Evolutionary conservation across 345 rosid genomes (phyloP).

Genomic region (Corchorus olitorius): DNA sequence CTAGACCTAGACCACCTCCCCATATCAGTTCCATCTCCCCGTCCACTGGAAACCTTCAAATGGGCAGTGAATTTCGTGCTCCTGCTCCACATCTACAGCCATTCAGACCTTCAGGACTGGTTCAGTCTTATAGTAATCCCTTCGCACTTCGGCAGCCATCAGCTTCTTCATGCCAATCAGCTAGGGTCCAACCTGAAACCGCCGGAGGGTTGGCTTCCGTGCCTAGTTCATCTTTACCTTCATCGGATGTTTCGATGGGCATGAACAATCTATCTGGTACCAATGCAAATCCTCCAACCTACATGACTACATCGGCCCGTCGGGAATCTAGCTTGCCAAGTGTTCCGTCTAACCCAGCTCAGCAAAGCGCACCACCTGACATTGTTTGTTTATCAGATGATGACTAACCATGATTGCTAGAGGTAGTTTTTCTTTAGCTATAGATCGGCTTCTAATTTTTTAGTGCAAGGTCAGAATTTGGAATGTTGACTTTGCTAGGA

Average conservation of each 20-base stretch:
- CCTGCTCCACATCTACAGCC: slow-evolving; percentile 60
- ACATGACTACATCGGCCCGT: slow-evolving; percentile 7
- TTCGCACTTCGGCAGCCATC: slow-evolving; percentile 19
- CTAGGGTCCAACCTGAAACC: slow-evolving; percentile 15
- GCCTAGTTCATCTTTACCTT: slow-evolving; percentile 21
- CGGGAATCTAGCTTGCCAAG: slow-evolving; percentile 19
- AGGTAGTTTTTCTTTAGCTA: not conserved
- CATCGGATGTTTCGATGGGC: slow-evolving; percentile 27
- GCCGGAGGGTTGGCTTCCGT: slow-evolving; percentile 15
- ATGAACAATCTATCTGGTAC: slow-evolving; percentile 21
- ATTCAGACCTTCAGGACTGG: slow-evolving; percentile 38
- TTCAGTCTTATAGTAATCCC: slow-evolving; percentile 8
- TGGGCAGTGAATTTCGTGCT: slow-evolving; percentile 43
- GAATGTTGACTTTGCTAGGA: not conserved
- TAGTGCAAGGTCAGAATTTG: not conserved
- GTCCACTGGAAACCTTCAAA: slow-evolving; percentile 34
- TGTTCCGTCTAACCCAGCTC: slow-evolving; percentile 7
- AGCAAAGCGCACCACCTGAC: slow-evolving; percentile 17
- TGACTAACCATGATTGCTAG: slow-evolving; percentile 33
- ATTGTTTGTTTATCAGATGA: slow-evolving; percentile 69
- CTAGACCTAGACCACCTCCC: slow-evolving; percentile 31
- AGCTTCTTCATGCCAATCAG: slow-evolving; percentile 23
- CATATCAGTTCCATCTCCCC: slow-evolving; percentile 33
- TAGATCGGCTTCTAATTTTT: not conserved
- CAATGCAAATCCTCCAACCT: slow-evolving; percentile 16